Conservation (phyloP, 768 basidiomycete species). For the Pleurotus djamor region DNA sequence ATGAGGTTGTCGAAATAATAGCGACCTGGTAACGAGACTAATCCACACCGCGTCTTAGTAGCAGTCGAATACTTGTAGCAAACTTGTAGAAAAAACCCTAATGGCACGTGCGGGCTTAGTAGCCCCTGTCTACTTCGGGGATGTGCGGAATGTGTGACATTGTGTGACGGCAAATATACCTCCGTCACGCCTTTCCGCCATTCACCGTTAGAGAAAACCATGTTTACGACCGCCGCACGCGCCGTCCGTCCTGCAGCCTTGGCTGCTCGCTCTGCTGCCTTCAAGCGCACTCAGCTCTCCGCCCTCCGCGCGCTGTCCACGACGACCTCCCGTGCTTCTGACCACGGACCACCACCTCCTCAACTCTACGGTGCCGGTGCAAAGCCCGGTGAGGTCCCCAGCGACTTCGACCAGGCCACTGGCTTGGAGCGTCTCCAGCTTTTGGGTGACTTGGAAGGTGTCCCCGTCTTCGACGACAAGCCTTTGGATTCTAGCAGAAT, state of each 20-base stretch:
- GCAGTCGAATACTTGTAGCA: no score
- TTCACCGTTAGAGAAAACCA: slow-evolving; percentile 16
- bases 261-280: slow-evolving; percentile 31
- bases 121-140: background rate
- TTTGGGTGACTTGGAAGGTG: slow-evolving; percentile 82
- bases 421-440: slow-evolving; percentile 96
- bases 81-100: no score
- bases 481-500: slow-evolving; percentile 82
- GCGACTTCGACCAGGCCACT: slow-evolving; percentile 88
- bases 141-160: slow-evolving; percentile 3
- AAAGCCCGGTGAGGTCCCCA: slow-evolving; percentile 73
- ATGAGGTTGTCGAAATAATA: no score
- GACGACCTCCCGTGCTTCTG: slow-evolving; percentile 51
- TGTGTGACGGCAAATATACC: slow-evolving; percentile 3
- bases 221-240: slow-evolving; percentile 45
- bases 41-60: no score
- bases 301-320: slow-evolving; percentile 58
- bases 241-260: slow-evolving; percentile 41
- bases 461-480: slow-evolving; percentile 86
- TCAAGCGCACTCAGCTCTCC: slow-evolving; percentile 23
- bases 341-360: slow-evolving; percentile 52
- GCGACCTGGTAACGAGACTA: no score
- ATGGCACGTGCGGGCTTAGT: no score
- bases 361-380: slow-evolving; percentile 70
- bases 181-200: slow-evolving; percentile 6